Conservation (phyloP, 192 early-diverging fungal species). For the Backusella macrospora region DNA sequence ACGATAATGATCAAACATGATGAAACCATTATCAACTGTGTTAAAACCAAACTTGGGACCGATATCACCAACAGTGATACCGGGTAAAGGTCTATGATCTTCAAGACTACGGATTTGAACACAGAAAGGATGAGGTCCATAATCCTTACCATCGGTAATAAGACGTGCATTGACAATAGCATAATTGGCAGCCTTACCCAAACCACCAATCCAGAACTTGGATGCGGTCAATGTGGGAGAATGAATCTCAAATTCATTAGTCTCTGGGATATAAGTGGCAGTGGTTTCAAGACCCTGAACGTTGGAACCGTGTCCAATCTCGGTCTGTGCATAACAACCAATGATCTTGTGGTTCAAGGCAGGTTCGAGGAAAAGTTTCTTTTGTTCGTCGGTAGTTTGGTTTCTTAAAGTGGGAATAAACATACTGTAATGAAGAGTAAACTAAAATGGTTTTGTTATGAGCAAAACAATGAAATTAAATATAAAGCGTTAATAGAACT, state of each 20-base stretch:
- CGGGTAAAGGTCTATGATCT: constrained; percentile 72
- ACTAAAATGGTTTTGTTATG: constrained; percentile 34
- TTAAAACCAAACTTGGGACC: constrained; percentile 91
- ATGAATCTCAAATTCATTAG: constrained; percentile 87
- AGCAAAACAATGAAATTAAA: not conserved
- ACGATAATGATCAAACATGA: constrained; percentile 80
- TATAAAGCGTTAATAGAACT: constrained; percentile 12
- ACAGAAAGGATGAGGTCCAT: constrained; percentile 78
- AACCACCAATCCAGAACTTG: constrained; percentile 90
- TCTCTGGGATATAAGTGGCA: constrained; percentile 79
- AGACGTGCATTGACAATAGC: constrained; percentile 87
- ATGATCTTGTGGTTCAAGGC: constrained; percentile 77
- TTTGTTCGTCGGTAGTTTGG: constrained; percentile 79
- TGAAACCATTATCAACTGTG: constrained; percentile 83
- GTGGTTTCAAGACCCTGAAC: constrained; percentile 92
- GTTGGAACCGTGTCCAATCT: constrained; percentile 75
- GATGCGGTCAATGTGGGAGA: constrained; percentile 73
- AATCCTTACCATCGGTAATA: constrained; percentile 71
- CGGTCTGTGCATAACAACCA: constrained; percentile 88
- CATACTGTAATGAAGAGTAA: constrained; percentile 78
- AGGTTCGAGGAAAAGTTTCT: constrained; percentile 73
- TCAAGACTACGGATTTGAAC: constrained; percentile 79
- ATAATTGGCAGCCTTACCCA: constrained; percentile 79
- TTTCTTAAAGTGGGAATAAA: constrained; percentile 80
- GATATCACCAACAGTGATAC: constrained; percentile 86